Evolutionary conservation across 2,329 filamentous ascomycete genomes (phyloP).

Genomic region (Colletotrichum incanum): DNA sequence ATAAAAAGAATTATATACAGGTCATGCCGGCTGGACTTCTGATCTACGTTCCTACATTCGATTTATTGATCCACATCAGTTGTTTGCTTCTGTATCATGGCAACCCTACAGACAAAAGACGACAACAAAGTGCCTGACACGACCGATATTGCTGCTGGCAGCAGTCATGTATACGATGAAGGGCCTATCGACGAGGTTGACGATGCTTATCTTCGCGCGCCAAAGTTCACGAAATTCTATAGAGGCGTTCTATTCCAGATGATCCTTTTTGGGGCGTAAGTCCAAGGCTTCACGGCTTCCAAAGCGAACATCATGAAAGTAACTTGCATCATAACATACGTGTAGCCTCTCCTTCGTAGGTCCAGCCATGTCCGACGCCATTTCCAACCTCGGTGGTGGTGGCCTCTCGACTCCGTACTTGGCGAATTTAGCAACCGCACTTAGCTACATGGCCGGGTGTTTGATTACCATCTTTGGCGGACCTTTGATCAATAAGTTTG

Average conservation of each 20-base stretch:
- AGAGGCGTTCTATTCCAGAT: conserved; percentile 33
- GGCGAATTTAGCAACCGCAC: conserved; percentile 31
- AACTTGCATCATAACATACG: background rate
- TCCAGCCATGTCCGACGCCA: conserved; percentile 37
- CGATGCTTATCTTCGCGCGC: conserved; percentile 14
- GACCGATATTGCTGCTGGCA: conserved; percentile 6
- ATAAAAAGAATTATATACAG: conserved; percentile 4
- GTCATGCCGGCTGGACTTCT: background rate
- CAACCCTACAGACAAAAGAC: conserved; percentile 13
- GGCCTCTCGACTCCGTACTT: conserved; percentile 37
- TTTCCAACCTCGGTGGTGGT: conserved; percentile 36
- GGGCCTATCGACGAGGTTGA: conserved; percentile 9
- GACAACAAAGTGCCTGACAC: conserved; percentile 1
- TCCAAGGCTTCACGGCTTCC: background rate
- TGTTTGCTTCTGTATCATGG: conserved; percentile 7
- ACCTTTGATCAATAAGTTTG: conserved; percentile 57
- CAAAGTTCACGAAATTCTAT: conserved; percentile 23
- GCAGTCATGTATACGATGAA: conserved; percentile 14
- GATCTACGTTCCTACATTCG: background rate
- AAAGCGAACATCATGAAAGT: background rate
- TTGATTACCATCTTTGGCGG: conserved; percentile 49
- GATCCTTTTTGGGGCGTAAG: conserved; percentile 36
- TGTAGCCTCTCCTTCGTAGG: conserved; percentile 35
- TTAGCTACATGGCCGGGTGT: conserved; percentile 28
- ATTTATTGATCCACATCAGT: background rate